Evolutionary conservation across 176 grass and related monocot species (phyloP), one percentile per base, ranked within the genome.

Genomic region (Olyra latifolia): DNA sequence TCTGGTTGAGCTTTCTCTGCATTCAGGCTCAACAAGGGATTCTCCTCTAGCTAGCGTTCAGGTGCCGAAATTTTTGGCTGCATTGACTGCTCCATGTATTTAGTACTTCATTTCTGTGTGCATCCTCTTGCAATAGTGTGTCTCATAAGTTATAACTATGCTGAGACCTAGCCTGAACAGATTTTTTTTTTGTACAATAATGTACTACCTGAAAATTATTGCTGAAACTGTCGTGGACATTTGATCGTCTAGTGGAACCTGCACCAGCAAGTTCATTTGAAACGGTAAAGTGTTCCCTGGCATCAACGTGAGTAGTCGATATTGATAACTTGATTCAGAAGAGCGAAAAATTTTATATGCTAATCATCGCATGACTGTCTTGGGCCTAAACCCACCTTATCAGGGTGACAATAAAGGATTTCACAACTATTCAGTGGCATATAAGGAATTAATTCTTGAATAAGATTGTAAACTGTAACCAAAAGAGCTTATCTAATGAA

Each of bases 1-100:
- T 87, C 80, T 98, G 63, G 80, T 98, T 80, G 92, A 94, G 77
- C 95, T 98, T 84, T 89, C 90, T 78, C 80, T 98, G 77, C 95
- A 97, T 88, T 98, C 92, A 60, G 92, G 92, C 52, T 88, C 69
- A 0, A 83, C 77, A 81, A 92, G 92, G 86, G 95, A 98, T 83
- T 98, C 95, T 79, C 87, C 90, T 85, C 86, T 98, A 49, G 92
- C 95, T 49, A 88, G 80, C 40, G 66, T 98, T 54, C 87, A 98
- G 91, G 95, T 98, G 79, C 29, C 69, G 10, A 39, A 59, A 48
- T 77, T 80, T 62, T 74, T 74, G 46, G 6, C 40, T 57, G 48
- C 58, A 80, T 86, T 76, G 23, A 45, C 58, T 82, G 56, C 30
- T 77, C 20, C 8, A 24, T 77, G 59, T 88, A 9, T 73, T 79